Percentiles rank a stretch among this genome's conserved stretches.
Evolutionary conservation across 129 eudicot genomes (phyloP).

Genomic region (Solidago caesia): DNA sequence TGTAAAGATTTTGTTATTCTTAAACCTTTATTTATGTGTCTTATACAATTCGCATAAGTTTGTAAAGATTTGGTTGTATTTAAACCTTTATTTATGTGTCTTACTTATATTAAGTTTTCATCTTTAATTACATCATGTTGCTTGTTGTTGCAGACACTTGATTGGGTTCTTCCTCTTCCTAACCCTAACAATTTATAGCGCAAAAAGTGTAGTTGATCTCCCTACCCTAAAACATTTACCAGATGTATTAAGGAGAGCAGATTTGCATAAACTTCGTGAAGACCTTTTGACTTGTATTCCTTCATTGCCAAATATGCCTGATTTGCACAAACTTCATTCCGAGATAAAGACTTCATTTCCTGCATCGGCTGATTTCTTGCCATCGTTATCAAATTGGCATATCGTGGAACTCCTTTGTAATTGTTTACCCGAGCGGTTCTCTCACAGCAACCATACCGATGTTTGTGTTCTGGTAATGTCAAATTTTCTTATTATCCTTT

Average conservation of each 20-base stretch:
- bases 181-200: constrained; percentile 79
- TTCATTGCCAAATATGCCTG: constrained; percentile 67
- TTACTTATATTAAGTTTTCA: neutral
- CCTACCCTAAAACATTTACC: constrained; percentile 59
- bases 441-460: constrained; percentile 67
- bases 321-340: constrained; percentile 58
- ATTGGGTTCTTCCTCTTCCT: constrained; percentile 94
- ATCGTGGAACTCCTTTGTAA: constrained; percentile 68
- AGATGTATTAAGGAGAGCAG: constrained; percentile 57
- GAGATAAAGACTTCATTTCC: constrained; percentile 67
- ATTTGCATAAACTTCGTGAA: constrained; percentile 60
- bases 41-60: neutral
- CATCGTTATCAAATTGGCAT: constrained; percentile 62
- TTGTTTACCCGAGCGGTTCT: constrained; percentile 75
- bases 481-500: neutral
- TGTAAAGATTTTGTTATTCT: neutral
- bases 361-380: constrained; percentile 45
- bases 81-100: neutral
- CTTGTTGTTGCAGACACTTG: constrained; percentile 76
- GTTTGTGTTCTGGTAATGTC: constrained; percentile 67
- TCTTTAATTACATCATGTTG: constrained; percentile 2
- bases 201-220: constrained; percentile 63
- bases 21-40: neutral
- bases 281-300: constrained; percentile 81
- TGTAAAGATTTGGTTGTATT: constrained; percentile 17